phyloP scores from a whole-genome alignment of 257 asterid genomes.

The Solanum sitiens region DNA sequence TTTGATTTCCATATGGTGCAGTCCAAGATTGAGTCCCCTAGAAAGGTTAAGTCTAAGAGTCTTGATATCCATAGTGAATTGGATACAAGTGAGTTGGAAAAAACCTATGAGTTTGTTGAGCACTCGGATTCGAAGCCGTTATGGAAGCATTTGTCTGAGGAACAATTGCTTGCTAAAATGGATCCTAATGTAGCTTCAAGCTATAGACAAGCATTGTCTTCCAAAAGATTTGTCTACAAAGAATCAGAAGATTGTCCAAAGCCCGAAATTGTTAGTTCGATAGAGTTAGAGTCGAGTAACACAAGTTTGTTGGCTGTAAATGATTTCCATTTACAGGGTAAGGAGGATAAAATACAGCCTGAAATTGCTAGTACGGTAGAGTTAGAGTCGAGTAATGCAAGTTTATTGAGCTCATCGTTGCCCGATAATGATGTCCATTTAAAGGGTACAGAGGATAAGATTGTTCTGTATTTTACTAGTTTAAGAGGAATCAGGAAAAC shows the following conservation, averaged over 20 bases:
- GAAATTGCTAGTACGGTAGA: neutral
- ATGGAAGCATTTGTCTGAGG: constrained; percentile 50
- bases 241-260: constrained; percentile 6
- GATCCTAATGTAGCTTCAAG: constrained; percentile 31
- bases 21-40: constrained; percentile 9
- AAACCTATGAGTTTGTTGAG: constrained; percentile 34
- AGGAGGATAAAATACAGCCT: constrained; percentile 54
- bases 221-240: constrained; percentile 32
- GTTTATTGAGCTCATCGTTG: constrained; percentile 1
- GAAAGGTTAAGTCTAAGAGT: neutral
- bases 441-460: constrained; percentile 78
- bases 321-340: constrained; percentile 22
- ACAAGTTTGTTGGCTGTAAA: neutral
- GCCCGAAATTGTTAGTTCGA: neutral
- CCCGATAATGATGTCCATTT: neutral
- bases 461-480: constrained; percentile 85
- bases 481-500: constrained; percentile 78
- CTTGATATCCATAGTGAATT: neutral
- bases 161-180: constrained; percentile 26
- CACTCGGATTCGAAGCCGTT: constrained; percentile 25
- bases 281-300: neutral
- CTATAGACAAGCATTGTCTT: constrained; percentile 26
- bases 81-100: constrained; percentile 11
- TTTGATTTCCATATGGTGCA: constrained; percentile 46
- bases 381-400: neutral